phyloP scores from a whole-genome alignment of 495 filamentous ascomycete genomes.

The Glonium stellatum region DNA sequence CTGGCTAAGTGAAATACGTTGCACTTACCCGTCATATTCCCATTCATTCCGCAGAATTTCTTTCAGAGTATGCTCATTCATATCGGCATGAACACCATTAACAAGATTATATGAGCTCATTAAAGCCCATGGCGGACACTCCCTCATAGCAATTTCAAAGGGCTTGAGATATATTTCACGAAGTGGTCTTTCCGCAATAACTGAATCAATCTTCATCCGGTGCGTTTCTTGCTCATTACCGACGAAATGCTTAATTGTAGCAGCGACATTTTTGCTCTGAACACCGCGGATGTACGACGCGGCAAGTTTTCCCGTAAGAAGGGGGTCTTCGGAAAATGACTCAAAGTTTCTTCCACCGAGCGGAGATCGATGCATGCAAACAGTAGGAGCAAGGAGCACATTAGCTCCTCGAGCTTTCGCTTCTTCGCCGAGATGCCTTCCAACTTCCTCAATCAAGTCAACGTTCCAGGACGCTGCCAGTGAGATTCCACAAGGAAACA shows the following conservation, averaged over 20 bases:
- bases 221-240: conserved; percentile 32
- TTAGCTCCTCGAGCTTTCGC: conserved; percentile 30
- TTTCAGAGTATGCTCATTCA: conserved; percentile 56
- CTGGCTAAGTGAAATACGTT: too few species aligned
- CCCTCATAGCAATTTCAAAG: conserved; percentile 64
- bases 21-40: conserved; percentile 53
- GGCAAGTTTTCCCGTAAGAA: conserved; percentile 29
- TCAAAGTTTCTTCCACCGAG: conserved; percentile 33
- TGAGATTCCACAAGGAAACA: conserved; percentile 31
- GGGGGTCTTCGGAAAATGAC: conserved; percentile 33
- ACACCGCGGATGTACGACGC: conserved; percentile 29
- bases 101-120: conserved; percentile 76
- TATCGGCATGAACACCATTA: conserved; percentile 63
- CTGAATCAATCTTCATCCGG: conserved; percentile 19
- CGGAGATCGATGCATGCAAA: conserved; percentile 32
- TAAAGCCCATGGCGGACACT: conserved; percentile 56
- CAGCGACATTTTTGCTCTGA: conserved; percentile 28
- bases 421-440: conserved; percentile 28
- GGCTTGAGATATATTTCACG: conserved; percentile 72
- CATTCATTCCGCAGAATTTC: conserved; percentile 64
- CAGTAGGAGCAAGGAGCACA: conserved; percentile 30
- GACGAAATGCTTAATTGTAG: conserved; percentile 33
- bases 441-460: conserved; percentile 29
- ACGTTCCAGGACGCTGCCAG: conserved; percentile 31
- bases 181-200: conserved; percentile 50